Evolutionary conservation across 345 rosid species (phyloP).

Genomic region (Murraya koenigii): DNA sequence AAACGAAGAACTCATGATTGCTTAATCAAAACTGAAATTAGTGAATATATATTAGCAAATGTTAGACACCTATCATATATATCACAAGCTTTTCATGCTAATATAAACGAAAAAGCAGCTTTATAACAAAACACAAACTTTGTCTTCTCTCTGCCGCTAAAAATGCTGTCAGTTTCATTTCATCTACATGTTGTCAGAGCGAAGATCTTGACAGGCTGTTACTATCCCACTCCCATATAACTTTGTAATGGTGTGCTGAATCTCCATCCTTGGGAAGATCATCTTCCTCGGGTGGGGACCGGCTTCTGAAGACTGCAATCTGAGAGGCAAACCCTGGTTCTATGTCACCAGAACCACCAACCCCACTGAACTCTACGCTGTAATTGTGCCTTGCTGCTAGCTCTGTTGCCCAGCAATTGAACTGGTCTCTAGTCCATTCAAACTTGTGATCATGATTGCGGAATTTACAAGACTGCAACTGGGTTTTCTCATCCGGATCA

Average conservation of each 20-base stretch:
- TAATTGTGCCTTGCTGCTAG: constrained; percentile 60
- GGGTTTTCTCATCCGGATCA: constrained; percentile 46
- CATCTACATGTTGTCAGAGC: not conserved
- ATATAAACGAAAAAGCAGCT: not conserved
- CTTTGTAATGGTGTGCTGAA: constrained; percentile 34
- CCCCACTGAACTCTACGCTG: constrained; percentile 79
- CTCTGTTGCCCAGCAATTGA: constrained; percentile 63
- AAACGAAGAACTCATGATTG: not conserved
- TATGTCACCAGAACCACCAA: constrained; percentile 67
- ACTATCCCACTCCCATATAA: constrained; percentile 80
- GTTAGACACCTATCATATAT: not conserved
- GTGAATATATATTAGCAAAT: not conserved
- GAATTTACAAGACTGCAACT: constrained; percentile 51
- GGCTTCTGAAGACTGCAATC: constrained; percentile 68
- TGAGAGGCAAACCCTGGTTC: constrained; percentile 95
- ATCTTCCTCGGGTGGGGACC: constrained; percentile 9
- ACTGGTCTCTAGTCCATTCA: constrained; percentile 95
- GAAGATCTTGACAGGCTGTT: constrained; percentile 1
- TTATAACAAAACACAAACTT: not conserved
- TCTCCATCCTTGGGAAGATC: constrained; percentile 8
- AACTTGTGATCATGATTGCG: constrained; percentile 98
- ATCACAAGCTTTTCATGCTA: not conserved
- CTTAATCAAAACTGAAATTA: not conserved
- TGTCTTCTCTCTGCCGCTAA: not conserved
- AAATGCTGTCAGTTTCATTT: not conserved